A percentile compares a stretch with the other conserved stretches of the same genome.
phyloP scores from a whole-genome alignment of 495 filamentous ascomycete species.

The Sordaria brevicollis region DNA sequence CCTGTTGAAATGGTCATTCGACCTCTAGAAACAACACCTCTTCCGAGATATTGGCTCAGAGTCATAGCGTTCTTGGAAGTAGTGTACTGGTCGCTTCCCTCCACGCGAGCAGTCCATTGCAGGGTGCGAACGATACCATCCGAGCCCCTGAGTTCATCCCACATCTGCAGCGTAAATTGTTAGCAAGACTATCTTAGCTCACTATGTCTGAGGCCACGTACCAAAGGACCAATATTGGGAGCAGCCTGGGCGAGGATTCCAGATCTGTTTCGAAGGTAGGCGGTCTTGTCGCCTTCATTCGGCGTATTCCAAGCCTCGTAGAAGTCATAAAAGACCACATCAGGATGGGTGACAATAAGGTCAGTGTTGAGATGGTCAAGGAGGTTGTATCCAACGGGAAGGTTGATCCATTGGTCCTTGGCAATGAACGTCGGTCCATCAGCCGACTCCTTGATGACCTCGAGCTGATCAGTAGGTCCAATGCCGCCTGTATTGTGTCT shows the following conservation, averaged over 20 bases:
- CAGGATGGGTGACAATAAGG: slow-evolving; percentile 49
- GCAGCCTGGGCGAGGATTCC: slow-evolving; percentile 62
- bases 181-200: background rate
- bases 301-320: slow-evolving; percentile 46
- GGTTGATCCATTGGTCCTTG: slow-evolving; percentile 50
- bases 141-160: slow-evolving; percentile 44
- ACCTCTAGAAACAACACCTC: slow-evolving; percentile 50
- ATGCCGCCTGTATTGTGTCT: slow-evolving; percentile 37
- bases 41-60: slow-evolving; percentile 55
- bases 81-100: slow-evolving; percentile 34
- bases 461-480: slow-evolving; percentile 50
- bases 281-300: slow-evolving; percentile 19
- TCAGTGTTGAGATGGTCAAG: slow-evolving; percentile 67
- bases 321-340: slow-evolving; percentile 55
- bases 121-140: slow-evolving; percentile 56
- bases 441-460: slow-evolving; percentile 41
- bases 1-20: slow-evolving; percentile 46
- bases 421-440: slow-evolving; percentile 41
- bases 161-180: slow-evolving; percentile 26
- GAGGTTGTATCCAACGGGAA: slow-evolving; percentile 66
- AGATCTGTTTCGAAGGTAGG: slow-evolving; percentile 36
- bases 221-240: slow-evolving; percentile 54
- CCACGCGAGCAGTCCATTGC: slow-evolving; percentile 56
- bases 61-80: slow-evolving; percentile 41
- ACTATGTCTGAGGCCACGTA: slow-evolving; percentile 1